Evolutionary conservation across 139 green algal genomes (phyloP).

Genomic region (Closterium sp.): DNA sequence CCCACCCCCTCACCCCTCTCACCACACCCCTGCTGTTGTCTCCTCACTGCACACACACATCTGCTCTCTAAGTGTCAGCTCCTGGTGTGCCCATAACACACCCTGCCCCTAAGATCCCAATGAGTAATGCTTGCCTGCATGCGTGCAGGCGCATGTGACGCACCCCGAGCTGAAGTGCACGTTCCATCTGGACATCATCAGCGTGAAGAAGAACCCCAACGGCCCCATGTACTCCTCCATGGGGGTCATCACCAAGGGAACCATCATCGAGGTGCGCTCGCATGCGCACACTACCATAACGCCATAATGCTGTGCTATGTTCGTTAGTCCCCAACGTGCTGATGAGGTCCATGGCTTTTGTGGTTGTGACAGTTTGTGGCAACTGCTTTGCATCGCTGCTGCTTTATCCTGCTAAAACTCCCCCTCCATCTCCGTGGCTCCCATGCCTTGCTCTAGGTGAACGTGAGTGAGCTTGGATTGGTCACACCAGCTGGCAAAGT

Average conservation of each 20-base stretch:
- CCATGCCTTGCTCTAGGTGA: constrained; percentile 73
- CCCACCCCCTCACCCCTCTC: too few species aligned
- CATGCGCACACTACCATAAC: not conserved
- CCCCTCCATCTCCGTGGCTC: not conserved
- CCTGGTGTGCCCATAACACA: not conserved
- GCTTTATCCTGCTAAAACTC: not conserved
- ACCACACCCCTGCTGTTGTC: not conserved
- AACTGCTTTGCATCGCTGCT: not conserved
- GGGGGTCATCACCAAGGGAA: constrained; percentile 93
- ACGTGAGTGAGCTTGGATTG: constrained; percentile 96
- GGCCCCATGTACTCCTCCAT: constrained; percentile 91
- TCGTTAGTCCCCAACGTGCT: too few species aligned
- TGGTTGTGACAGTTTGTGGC: not conserved
- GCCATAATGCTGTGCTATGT: constrained; percentile 26
- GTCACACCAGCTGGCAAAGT: constrained; percentile 98
- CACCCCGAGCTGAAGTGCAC: constrained; percentile 98
- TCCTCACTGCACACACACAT: too few species aligned
- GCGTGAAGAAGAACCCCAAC: constrained; percentile 99
- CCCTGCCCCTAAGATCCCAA: not conserved
- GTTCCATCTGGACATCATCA: constrained; percentile 95
- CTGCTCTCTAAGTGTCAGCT: not conserved
- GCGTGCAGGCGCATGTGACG: constrained; percentile 82
- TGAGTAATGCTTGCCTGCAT: not conserved
- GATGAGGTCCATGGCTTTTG: not conserved
- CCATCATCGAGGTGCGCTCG: constrained; percentile 81